These are phyloP conservation scores for Lodderomyces parapsilosis DNA, from an alignment of 1,139 yeast species.

Conservation along the genomic window DNA sequence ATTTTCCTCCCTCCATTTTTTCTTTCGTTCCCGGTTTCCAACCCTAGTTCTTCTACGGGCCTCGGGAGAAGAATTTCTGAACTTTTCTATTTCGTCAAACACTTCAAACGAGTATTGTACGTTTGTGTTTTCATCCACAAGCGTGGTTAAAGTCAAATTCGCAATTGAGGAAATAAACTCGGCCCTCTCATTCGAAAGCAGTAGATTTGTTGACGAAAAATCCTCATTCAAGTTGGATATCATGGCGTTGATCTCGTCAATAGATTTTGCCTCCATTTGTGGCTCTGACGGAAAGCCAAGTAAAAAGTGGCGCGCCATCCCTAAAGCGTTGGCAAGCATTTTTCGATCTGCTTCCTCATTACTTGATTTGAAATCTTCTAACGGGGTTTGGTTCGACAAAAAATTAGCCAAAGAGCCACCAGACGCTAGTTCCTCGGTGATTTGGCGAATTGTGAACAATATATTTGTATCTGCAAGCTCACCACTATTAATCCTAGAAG, in stretches of 20 bases:
- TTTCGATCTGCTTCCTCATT: not conserved
- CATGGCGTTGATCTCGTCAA: slow-evolving; percentile 26
- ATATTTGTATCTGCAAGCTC: slow-evolving; percentile 30
- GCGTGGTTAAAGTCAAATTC: slow-evolving; percentile 30
- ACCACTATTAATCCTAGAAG: slow-evolving; percentile 20
- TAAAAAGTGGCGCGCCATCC: slow-evolving; percentile 40
- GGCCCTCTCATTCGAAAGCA: slow-evolving; percentile 12
- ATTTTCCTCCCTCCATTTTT: slow-evolving; percentile 87
- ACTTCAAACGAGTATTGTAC: slow-evolving; percentile 18
- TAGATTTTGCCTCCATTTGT: slow-evolving; percentile 16
- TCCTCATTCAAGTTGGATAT: slow-evolving; percentile 20
- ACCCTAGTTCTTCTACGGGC: slow-evolving; percentile 58
- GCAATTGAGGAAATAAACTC: slow-evolving; percentile 29
- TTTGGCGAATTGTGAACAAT: slow-evolving; percentile 38
- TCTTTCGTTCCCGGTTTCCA: slow-evolving; percentile 83
- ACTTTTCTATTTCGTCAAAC: slow-evolving; percentile 23
- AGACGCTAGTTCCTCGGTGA: slow-evolving; percentile 40
- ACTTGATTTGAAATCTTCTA: slow-evolving; percentile 5
- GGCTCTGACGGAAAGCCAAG: slow-evolving; percentile 1
- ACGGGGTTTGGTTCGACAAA: slow-evolving; percentile 16
- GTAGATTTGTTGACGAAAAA: not conserved
- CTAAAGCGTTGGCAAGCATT: slow-evolving; percentile 25
- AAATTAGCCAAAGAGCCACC: slow-evolving; percentile 17
- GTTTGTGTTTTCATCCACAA: slow-evolving; percentile 25
- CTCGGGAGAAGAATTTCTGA: slow-evolving; percentile 32